phyloP scores from a whole-genome alignment of 2,329 filamentous ascomycete species.

The Aspergillus carbonarius region DNA sequence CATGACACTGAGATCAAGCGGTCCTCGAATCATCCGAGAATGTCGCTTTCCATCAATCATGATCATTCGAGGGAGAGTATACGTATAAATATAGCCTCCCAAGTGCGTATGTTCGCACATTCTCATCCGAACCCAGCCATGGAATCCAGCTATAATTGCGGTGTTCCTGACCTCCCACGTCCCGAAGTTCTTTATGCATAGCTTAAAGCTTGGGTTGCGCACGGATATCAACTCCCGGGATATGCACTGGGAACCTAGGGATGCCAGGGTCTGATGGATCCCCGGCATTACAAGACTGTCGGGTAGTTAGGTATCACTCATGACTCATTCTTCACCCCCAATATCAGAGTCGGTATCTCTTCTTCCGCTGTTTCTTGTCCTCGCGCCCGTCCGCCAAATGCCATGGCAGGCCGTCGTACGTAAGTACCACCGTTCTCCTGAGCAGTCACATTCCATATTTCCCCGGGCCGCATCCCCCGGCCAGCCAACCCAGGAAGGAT shows the following conservation, averaged over 20 bases:
- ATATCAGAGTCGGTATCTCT: too few relatives aligned
- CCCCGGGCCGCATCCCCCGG: conserved; percentile 17
- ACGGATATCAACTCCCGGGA: conserved; percentile 16
- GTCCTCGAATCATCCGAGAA: neutral
- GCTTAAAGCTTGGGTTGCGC: conserved; percentile 19
- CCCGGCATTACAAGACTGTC: too few relatives aligned
- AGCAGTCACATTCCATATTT: conserved; percentile 22
- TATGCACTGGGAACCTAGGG: conserved; percentile 5
- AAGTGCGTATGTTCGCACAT: neutral
- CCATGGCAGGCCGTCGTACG: neutral
- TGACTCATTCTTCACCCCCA: too few relatives aligned
- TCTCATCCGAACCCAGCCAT: neutral
- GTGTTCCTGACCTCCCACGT: neutral
- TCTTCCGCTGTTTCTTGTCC: neutral
- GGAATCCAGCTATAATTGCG: conserved; percentile 9
- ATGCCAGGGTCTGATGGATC: neutral
- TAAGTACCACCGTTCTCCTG: conserved; percentile 8
- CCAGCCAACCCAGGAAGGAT: conserved; percentile 2
- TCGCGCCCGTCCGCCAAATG: neutral
- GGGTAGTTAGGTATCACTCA: too few relatives aligned
- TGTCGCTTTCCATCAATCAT: neutral
- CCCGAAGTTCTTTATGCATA: conserved; percentile 15
- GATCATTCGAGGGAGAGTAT: neutral
- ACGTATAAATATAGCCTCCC: neutral
- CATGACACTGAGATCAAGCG: neutral